Conservation (phyloP, 192 early-diverging fungal species). For the Cladochytrium replicatum region DNA sequence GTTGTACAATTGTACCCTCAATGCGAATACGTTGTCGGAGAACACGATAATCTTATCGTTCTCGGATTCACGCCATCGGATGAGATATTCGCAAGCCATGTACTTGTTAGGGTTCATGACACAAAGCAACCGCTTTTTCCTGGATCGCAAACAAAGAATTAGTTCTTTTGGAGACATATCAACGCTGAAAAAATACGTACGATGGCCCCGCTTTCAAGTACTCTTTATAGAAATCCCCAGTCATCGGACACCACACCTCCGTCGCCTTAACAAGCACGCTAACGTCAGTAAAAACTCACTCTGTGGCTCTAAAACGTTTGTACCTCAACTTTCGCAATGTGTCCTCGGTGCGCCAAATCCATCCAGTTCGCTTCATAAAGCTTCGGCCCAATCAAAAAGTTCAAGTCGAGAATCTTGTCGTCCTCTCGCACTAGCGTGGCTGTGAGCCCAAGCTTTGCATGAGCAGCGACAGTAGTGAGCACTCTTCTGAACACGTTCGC, state of each 20-base stretch:
- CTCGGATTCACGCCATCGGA: conserved; percentile 75
- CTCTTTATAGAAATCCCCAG: conserved; percentile 86
- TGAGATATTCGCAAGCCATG: conserved; percentile 91
- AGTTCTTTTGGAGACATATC: conserved; percentile 56
- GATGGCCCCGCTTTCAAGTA: conserved; percentile 37
- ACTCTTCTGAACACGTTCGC: conserved; percentile 95
- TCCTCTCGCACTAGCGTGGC: conserved; percentile 98
- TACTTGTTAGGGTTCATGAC: conserved; percentile 98
- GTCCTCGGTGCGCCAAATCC: conserved; percentile 89
- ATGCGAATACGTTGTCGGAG: conserved; percentile 94
- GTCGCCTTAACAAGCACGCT: conserved; percentile 37
- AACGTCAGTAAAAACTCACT: conserved; percentile 1
- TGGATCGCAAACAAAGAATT: background rate
- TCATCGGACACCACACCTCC: conserved; percentile 99
- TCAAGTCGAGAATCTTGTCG: conserved; percentile 96
- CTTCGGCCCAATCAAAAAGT: conserved; percentile 99
- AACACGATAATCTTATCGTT: conserved; percentile 99
- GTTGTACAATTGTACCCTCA: conserved; percentile 39
- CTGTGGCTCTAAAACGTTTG: background rate
- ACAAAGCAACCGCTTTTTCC: conserved; percentile 60
- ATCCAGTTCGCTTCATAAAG: conserved; percentile 99
- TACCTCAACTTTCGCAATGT: conserved; percentile 80
- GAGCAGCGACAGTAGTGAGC: conserved; percentile 83
- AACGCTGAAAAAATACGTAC: conserved; percentile 29
- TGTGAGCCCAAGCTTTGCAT: conserved; percentile 92